Evolutionary conservation across 352 stramenopile species (phyloP).

Genomic region (Phytophthora tubulina): DNA sequence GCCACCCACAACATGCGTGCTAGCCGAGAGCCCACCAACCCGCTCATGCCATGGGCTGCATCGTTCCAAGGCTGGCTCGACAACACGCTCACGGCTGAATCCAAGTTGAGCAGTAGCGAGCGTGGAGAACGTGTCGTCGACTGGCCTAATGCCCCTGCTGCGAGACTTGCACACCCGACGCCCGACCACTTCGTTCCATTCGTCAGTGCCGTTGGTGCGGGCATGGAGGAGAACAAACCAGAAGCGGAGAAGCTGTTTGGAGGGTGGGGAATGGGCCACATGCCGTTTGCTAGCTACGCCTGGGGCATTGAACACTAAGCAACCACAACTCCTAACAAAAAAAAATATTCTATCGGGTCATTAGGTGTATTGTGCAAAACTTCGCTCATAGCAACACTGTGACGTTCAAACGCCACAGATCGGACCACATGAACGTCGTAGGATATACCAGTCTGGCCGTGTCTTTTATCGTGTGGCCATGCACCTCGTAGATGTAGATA

Average conservation of each 20-base stretch:
- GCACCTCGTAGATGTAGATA: conserved; percentile 48
- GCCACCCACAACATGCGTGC: conserved; percentile 45
- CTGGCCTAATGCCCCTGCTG: conserved; percentile 44
- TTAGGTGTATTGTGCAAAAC: background rate
- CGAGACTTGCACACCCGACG: conserved; percentile 44
- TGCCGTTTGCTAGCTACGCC: conserved; percentile 46
- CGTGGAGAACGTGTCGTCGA: conserved; percentile 29
- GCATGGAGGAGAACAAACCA: conserved; percentile 48
- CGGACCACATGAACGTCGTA: conserved; percentile 38
- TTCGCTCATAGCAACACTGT: conserved; percentile 35
- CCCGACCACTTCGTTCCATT: conserved; percentile 62
- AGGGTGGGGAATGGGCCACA: conserved; percentile 37
- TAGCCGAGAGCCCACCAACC: conserved; percentile 26
- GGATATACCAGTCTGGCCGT: conserved; percentile 44
- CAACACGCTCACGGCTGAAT: conserved; percentile 33
- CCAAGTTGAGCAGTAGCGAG: conserved; percentile 25
- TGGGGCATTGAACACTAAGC: conserved; percentile 26
- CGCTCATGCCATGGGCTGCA: conserved; percentile 28
- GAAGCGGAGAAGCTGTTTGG: conserved; percentile 43
- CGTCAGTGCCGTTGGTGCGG: conserved; percentile 46
- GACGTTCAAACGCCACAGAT: conserved; percentile 39
- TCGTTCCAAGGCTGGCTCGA: conserved; percentile 47
- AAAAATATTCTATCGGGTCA: no score
- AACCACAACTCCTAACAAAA: no score
- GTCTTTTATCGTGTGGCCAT: conserved; percentile 42